Evolutionary conservation across 768 basidiomycete species (phyloP), one percentile per base, ranked within the genome.

Genomic region (Cantharellus cinnabarinus): DNA sequence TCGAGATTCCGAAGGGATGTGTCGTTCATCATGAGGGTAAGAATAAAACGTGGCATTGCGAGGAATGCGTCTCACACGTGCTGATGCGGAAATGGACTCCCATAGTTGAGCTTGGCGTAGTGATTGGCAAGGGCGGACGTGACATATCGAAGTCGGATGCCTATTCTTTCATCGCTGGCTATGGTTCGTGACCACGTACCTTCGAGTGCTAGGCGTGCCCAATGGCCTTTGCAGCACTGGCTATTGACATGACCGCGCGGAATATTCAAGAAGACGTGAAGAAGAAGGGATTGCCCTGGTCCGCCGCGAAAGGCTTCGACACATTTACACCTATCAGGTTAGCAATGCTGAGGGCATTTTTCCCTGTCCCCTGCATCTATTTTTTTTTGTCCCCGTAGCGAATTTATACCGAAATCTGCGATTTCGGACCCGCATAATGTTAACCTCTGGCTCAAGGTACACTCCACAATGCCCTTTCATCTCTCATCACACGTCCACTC

Each of bases 291-390:
- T 76, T 98, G n/a, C 95, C 95, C 1, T 99, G 95, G 95, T 81
- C 83, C n/a, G 77, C 91, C 5, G 88, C 83, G 2, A 98, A 99
- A 70, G 94, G 94, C 2, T 95, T 97, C 64, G 94, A 99, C 69
- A 93, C 90, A 0, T 98, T 93, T 72, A 89, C 87, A 3, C 91
- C 91, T 2, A 77, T 94, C 63, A 83, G 90, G 89, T 88, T 29
- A 29, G 20, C 20, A 29, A 66, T 48, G 70, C 44, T 4, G 69
- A 67, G 2, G 42, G 48, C 37, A 14, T 4, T 35, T 35, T 53
- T 40, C 48, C 56, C 37, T 35, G 35, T 57, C 40, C 10, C 7
- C 58, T 48, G n/a, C 5, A 42, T 41, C 34, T 59, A 34, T 40
- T 58, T 59, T 42, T 58, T 41, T 64, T 59, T 57, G 57, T 41